A percentile compares a stretch with the other conserved stretches of the same genome.
These are phyloP conservation scores for Penicillium capsulatum DNA, from an alignment of 2,329 filamentous ascomycete species.

Conservation along the genomic window DNA sequence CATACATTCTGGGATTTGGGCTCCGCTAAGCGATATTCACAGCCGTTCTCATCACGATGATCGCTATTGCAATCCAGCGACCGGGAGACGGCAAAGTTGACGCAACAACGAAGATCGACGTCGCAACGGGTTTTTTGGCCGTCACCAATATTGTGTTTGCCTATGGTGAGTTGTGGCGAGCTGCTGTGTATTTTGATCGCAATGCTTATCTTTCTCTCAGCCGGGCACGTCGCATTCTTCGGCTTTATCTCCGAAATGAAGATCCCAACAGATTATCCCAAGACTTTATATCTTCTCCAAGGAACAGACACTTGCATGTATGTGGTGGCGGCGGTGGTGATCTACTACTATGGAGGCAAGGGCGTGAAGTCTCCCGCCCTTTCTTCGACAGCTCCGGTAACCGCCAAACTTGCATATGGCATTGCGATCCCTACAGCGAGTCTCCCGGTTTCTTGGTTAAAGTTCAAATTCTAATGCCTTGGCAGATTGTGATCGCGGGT, in stretches of 20 bases:
- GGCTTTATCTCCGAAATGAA: constrained; percentile 62
- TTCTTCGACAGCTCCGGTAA: constrained; percentile 53
- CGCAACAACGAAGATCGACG: constrained; percentile 40
- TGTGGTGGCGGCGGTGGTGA: constrained; percentile 61
- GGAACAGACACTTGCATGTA: constrained; percentile 58
- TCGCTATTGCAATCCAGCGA: constrained; percentile 56
- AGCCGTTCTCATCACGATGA: constrained; percentile 65
- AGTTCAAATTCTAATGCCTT: neutral
- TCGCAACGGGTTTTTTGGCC: constrained; percentile 57
- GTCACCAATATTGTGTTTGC: constrained; percentile 67
- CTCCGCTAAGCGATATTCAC: constrained; percentile 45
- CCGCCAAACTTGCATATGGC: constrained; percentile 64
- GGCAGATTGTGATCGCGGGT: constrained; percentile 60
- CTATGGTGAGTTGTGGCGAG: constrained; percentile 54
- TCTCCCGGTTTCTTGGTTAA: neutral
- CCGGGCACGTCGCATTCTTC: constrained; percentile 65
- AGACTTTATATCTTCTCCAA: constrained; percentile 60
- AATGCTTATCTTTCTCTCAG: neutral
- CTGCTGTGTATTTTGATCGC: too few species aligned
- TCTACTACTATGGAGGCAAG: constrained; percentile 63
- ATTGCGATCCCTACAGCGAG: constrained; percentile 60
- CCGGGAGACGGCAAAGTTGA: constrained; percentile 36
- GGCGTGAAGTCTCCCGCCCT: constrained; percentile 62
- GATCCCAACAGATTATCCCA: constrained; percentile 56
- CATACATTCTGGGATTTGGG: too few species aligned